A percentile compares a stretch with the other conserved stretches of the same genome.
phyloP scores from a whole-genome alignment of 176 grass and related monocot species.

The Zea luxurians region DNA sequence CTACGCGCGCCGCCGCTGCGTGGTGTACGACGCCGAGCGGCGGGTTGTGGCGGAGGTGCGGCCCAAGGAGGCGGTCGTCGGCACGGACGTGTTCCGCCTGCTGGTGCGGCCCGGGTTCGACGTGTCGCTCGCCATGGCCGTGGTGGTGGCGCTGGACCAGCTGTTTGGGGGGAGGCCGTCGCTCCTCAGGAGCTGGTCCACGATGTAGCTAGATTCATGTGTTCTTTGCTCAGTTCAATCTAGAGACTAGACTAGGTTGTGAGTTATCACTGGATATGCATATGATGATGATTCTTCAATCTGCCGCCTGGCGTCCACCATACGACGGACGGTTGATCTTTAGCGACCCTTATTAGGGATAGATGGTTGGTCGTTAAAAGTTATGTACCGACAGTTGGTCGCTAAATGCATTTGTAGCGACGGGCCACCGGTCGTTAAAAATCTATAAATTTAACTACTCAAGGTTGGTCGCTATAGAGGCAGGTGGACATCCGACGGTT shows the following conservation, averaged over 20 bases:
- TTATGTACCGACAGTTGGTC: too few relatives aligned
- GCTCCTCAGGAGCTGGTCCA: conserved; percentile 62
- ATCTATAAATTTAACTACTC: too few relatives aligned
- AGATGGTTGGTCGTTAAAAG: too few relatives aligned
- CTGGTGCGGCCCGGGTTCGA: conserved; percentile 57
- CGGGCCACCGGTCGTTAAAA: too few relatives aligned
- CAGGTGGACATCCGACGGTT: too few relatives aligned
- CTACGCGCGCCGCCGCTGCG: conserved; percentile 68
- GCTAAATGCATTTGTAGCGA: too few relatives aligned
- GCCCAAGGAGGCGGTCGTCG: conserved; percentile 60
- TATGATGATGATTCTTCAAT: too few relatives aligned
- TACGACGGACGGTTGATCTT: too few relatives aligned
- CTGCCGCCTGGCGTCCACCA: too few relatives aligned
- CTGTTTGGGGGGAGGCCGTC: conserved; percentile 58
- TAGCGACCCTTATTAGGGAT: too few relatives aligned
- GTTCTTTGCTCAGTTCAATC: neutral
- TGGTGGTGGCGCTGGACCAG: conserved; percentile 82
- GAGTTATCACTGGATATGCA: neutral
- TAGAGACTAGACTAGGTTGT: conserved; percentile 13
- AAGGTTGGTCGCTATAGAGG: too few relatives aligned
- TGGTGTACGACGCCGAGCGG: conserved; percentile 66
- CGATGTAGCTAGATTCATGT: conserved; percentile 8
- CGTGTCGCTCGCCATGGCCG: conserved; percentile 70
- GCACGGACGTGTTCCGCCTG: conserved; percentile 79
- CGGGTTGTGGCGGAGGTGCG: conserved; percentile 60